These are phyloP conservation scores for Exophiala alcalophila DNA, from an alignment of 2,329 filamentous ascomycete genomes.

Conservation along the genomic window DNA sequence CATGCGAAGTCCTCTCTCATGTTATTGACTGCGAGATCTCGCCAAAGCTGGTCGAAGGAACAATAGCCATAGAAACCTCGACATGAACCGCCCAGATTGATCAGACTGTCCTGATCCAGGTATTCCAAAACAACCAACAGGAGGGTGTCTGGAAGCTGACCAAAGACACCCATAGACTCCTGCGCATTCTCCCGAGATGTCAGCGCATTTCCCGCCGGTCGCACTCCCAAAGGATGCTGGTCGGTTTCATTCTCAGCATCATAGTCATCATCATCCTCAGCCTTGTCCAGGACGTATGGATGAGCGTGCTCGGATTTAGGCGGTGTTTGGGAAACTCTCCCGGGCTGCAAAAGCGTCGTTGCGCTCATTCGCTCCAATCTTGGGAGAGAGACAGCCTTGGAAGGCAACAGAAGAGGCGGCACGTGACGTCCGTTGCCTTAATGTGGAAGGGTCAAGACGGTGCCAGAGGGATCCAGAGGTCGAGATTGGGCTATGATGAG, in stretches of 20 bases:
- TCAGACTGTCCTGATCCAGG: constrained; percentile 62
- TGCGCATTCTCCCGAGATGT: constrained; percentile 66
- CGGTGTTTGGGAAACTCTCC: constrained; percentile 6
- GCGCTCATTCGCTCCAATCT: constrained; percentile 10
- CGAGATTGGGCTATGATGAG: not conserved
- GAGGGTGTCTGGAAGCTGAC: constrained; percentile 73
- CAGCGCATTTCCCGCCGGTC: constrained; percentile 81
- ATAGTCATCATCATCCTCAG: constrained; percentile 1
- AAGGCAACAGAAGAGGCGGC: constrained; percentile 7
- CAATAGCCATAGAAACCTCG: constrained; percentile 84
- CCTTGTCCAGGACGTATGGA: not conserved
- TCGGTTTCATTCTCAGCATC: constrained; percentile 46
- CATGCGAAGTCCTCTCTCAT: constrained; percentile 55
- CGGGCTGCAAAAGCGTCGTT: constrained; percentile 9
- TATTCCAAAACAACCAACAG: constrained; percentile 72
- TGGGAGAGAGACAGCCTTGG: constrained; percentile 4
- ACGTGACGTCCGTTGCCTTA: constrained; percentile 7
- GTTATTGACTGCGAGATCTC: constrained; percentile 66
- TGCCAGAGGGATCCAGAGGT: constrained; percentile 4
- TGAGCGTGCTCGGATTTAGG: not conserved
- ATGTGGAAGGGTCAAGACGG: not conserved
- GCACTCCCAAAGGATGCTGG: constrained; percentile 79
- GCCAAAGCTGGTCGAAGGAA: constrained; percentile 84
- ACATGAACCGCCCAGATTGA: constrained; percentile 71
- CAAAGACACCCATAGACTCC: constrained; percentile 62